Base-by-base conservation (phyloP, 495 filamentous ascomycete genomes). In the Aspergillus coremiiformis region DNA sequence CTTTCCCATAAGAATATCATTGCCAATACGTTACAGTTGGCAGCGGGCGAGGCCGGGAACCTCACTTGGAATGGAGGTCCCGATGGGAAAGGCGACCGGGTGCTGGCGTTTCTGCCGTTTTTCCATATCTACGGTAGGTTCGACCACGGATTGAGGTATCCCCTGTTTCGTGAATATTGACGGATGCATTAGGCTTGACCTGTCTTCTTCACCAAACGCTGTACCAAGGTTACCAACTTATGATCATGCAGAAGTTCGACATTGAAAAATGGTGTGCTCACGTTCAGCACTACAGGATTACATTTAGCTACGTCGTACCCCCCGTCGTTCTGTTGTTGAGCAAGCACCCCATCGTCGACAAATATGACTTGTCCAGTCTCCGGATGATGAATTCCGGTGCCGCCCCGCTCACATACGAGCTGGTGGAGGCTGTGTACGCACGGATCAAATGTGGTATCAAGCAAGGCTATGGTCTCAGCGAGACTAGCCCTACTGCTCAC, bases 391-490 rank as follows among this genome's bases (percentile, higher is more conserved):
- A 88, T 68, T 91, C 82, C 1, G 93, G 90, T 7, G 93, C 92
- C 1, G 93, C 93, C 3, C 93, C 93, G 0, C 71, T 97, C 33
- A 94, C 89, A 0, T 72, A 78, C 19, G 90, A 96, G 45, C 74
- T 98, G 2, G 86, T 90, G 6, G 81, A 91, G 50, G 77, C 83
- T 14, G 83, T 94, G 8, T 90, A 89, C 71, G 60, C 78, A 4
- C 79, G 90, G 11, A 76, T 93, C 45, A 81, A 82, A 41, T 72
- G 94, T 35, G 84, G 84, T 37, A 77, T 93, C 26, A 88, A 84
- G 56, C 90, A 95, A 60, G 90, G 87, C 1, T 95, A 90, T 76
- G 90, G 90, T n/a, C 86, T 92, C 73, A 91, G 87, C 4, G 83
- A 86, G 64, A 85, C 83, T 14, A 84, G 81, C 45, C 83, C 83